Conservation (phyloP, 768 basidiomycete species). For the Dacryopinax primogenitus region DNA sequence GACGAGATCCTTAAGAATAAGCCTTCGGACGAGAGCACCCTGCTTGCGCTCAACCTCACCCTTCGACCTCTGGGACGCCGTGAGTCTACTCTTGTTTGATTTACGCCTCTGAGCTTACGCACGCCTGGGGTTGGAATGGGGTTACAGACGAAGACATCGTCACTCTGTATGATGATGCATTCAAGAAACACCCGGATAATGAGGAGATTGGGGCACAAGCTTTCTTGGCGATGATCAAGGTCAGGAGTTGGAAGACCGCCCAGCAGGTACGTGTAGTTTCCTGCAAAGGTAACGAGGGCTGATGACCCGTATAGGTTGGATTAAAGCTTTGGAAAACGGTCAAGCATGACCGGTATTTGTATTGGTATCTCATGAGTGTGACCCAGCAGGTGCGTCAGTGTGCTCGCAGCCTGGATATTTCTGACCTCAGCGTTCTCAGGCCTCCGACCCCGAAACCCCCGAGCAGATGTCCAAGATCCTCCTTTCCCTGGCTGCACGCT, state of each 20-base stretch:
- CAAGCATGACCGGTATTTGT: slow-evolving; percentile 65
- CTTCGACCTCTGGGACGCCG: slow-evolving; percentile 63
- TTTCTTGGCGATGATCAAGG: slow-evolving; percentile 72
- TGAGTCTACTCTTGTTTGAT: slow-evolving; percentile 22
- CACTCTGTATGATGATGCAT: slow-evolving; percentile 75
- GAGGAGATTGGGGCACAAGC: slow-evolving; percentile 76
- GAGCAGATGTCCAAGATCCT: slow-evolving; percentile 51
- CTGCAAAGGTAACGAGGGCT: background rate
- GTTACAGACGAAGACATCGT: slow-evolving; percentile 68
- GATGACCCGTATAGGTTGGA: slow-evolving; percentile 40
- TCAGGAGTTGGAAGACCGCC: slow-evolving; percentile 72
- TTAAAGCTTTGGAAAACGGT: slow-evolving; percentile 75
- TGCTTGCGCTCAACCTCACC: slow-evolving; percentile 74
- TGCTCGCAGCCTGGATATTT: too few relatives aligned
- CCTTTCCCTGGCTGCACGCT: slow-evolving; percentile 63
- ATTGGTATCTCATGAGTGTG: slow-evolving; percentile 70
- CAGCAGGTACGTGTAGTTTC: slow-evolving; percentile 48
- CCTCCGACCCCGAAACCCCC: slow-evolving; percentile 53
- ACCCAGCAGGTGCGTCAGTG: slow-evolving; percentile 51
- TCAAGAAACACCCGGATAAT: slow-evolving; percentile 63
- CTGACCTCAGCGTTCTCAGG: too few relatives aligned
- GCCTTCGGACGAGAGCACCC: slow-evolving; percentile 56
- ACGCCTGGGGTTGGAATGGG: too few relatives aligned
- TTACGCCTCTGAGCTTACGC: slow-evolving; percentile 20
- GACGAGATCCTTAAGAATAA: slow-evolving; percentile 67